Evolutionary conservation across 2,329 filamentous ascomycete genomes (phyloP).

Genomic region (Neofusicoccum kwambonambiense): DNA sequence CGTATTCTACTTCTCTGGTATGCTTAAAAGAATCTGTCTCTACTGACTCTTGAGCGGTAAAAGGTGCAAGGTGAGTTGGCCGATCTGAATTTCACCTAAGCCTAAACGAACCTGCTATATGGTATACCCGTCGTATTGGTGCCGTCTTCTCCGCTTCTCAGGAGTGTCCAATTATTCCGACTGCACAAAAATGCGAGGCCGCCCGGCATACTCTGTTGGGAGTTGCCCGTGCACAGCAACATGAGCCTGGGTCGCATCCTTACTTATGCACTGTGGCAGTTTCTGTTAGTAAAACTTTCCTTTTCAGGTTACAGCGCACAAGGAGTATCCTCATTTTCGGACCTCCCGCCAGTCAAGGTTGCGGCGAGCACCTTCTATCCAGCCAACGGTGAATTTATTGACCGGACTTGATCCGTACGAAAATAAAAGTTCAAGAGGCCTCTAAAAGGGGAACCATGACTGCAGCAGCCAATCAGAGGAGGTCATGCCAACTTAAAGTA

Average conservation of each 20-base stretch:
- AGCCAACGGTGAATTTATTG: neutral
- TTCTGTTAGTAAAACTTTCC: neutral
- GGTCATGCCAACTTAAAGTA: neutral
- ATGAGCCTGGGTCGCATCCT: too few relatives aligned
- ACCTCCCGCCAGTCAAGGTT: neutral
- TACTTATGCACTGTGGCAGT: neutral
- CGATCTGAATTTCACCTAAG: neutral
- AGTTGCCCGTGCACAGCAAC: neutral
- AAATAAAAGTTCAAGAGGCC: neutral
- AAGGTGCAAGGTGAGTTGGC: neutral
- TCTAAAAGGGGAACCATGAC: neutral
- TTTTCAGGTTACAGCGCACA: neutral
- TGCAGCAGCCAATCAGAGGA: neutral
- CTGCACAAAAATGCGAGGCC: too few relatives aligned
- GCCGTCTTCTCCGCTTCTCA: too few relatives aligned
- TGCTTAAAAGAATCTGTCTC: neutral
- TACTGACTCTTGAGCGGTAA: neutral
- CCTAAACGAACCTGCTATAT: neutral
- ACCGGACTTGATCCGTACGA: neutral
- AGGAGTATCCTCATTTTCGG: neutral
- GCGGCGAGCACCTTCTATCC: neutral
- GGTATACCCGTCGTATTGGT: neutral
- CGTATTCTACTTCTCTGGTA: neutral
- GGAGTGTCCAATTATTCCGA: too few relatives aligned
- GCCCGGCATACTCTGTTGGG: neutral